Percentiles rank a stretch among this genome's conserved stretches.
These are phyloP conservation scores for Pisolithus thermaeus DNA, from an alignment of 1,284 basidiomycete genomes.

Conservation along the genomic window DNA sequence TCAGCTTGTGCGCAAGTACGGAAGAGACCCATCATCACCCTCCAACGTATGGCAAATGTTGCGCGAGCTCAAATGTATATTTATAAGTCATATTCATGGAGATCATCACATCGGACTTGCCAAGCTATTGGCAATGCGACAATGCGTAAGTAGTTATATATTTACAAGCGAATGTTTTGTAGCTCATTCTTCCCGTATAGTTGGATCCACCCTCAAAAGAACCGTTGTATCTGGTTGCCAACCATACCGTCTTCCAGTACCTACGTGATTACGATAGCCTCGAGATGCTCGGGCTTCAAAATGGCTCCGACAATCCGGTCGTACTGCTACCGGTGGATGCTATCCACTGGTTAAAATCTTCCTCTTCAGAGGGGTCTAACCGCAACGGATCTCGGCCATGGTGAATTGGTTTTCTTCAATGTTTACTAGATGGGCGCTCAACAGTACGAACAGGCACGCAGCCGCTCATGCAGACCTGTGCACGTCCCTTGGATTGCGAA, in stretches of 20 bases:
- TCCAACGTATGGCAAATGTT: slow-evolving; percentile 55
- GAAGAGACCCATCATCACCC: slow-evolving; percentile 41
- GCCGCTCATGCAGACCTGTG: slow-evolving; percentile 40
- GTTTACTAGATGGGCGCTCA: slow-evolving; percentile 2
- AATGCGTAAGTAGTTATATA: slow-evolving; percentile 41
- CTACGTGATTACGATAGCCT: slow-evolving; percentile 61
- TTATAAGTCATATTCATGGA: slow-evolving; percentile 87
- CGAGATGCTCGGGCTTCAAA: slow-evolving; percentile 60
- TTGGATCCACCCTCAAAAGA: slow-evolving; percentile 50
- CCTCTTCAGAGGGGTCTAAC: slow-evolving; percentile 15
- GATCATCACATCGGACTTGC: slow-evolving; percentile 90
- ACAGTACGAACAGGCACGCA: slow-evolving; percentile 9
- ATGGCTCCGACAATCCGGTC: slow-evolving; percentile 45
- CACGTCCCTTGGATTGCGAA: slow-evolving; percentile 44
- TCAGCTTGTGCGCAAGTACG: slow-evolving; percentile 79
- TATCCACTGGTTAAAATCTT: slow-evolving; percentile 42
- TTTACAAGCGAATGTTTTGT: slow-evolving; percentile 1
- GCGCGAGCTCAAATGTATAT: slow-evolving; percentile 73
- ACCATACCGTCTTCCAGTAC: slow-evolving; percentile 51
- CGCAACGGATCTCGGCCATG: slow-evolving; percentile 22
- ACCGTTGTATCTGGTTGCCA: slow-evolving; percentile 69
- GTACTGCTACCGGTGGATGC: slow-evolving; percentile 50
- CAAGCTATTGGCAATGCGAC: slow-evolving; percentile 69
- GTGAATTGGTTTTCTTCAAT: slow-evolving; percentile 6
- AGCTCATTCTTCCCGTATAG: slow-evolving; percentile 29